Evolutionary conservation across 768 basidiomycete species (phyloP).

Genomic region (Amanita pseudoporphyria): DNA sequence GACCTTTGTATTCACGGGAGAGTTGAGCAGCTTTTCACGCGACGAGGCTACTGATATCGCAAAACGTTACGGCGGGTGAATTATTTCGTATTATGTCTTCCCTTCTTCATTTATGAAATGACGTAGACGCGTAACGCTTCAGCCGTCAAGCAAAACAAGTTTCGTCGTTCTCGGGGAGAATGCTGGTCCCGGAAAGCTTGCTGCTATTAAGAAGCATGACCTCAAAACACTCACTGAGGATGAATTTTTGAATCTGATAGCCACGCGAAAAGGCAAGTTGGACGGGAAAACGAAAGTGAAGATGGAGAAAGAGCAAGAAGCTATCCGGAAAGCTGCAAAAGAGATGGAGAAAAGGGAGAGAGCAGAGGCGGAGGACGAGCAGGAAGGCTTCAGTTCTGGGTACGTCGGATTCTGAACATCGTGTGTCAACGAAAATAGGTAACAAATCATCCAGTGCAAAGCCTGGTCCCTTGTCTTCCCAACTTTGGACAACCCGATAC

Average conservation of each 20-base stretch:
- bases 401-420: not conserved
- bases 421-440: not conserved
- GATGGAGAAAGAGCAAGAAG: slow-evolving; percentile 69
- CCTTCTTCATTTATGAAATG: not conserved
- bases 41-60: slow-evolving; percentile 83
- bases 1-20: slow-evolving; percentile 93
- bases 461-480: slow-evolving; percentile 37
- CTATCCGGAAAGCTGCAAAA: slow-evolving; percentile 61
- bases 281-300: slow-evolving; percentile 81
- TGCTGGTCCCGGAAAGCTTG: slow-evolving; percentile 85
- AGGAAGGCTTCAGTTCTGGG: slow-evolving; percentile 2
- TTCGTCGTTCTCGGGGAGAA: slow-evolving; percentile 84
- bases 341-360: slow-evolving; percentile 74
- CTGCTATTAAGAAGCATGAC: slow-evolving; percentile 72
- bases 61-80: slow-evolving; percentile 89
- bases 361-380: slow-evolving; percentile 25
- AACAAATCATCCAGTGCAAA: slow-evolving; percentile 12
- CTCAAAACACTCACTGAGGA: slow-evolving; percentile 79
- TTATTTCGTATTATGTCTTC: slow-evolving; percentile 9
- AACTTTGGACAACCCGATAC: slow-evolving; percentile 94
- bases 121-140: slow-evolving; percentile 69
- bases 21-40: slow-evolving; percentile 76
- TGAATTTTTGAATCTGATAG: slow-evolving; percentile 76
- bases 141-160: slow-evolving; percentile 84
- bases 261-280: slow-evolving; percentile 47